Base-by-base conservation (phyloP, 2,329 filamentous ascomycete genomes). In the Colletotrichum somersetense region DNA sequence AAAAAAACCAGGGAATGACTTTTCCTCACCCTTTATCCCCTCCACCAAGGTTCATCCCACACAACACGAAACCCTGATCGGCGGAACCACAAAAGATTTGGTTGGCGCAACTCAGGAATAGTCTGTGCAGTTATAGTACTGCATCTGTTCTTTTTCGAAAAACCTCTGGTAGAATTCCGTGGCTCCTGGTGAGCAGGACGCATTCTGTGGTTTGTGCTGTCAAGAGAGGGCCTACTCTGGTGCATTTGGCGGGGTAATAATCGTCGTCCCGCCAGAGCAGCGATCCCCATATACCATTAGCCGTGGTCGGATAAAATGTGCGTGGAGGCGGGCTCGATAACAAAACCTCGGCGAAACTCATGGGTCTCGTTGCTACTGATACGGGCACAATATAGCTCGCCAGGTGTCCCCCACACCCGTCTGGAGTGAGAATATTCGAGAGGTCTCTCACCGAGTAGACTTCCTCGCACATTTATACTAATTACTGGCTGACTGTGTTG, bases 21-120 rank as follows among this genome's bases (percentile, higher is more conserved):
- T 68, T 59, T 52, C 38, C 38, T 64, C 38, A 26, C 23, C 62
- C 26, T 55, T 64, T 46, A 26, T 30, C 30, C n/a, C 16, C 10
- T 16, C 33, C 33, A 30, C 57, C 52, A 58, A 44, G 48, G 59
- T 52, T n/a, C 23, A 42, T 64, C 62, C 48, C 48, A 55, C 62
- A 64, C 62, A 64, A 64, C 38, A n/a, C 44, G 62, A 66, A 69
- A 59, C 67, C 62, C 44, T 52, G 35, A 69, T 59, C 50, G 18
- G 33, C 61, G 42, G 30, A n/a, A 35, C 63, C 61, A 48, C 52
- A 64, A 62, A 18, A 64, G 16, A n/a, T 6, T 11, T 26, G 35
- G 38, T 30, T 18, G 42, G 56, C 44, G 48, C 48, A 52, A 52
- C 23, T 26, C 48, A 26, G 48, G 23, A 52, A 52, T 16, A 16